A percentile compares a stretch with the other conserved stretches of the same genome.
Evolutionary conservation across 495 filamentous ascomycete genomes (phyloP).

Genomic region (Penicillium canescens): DNA sequence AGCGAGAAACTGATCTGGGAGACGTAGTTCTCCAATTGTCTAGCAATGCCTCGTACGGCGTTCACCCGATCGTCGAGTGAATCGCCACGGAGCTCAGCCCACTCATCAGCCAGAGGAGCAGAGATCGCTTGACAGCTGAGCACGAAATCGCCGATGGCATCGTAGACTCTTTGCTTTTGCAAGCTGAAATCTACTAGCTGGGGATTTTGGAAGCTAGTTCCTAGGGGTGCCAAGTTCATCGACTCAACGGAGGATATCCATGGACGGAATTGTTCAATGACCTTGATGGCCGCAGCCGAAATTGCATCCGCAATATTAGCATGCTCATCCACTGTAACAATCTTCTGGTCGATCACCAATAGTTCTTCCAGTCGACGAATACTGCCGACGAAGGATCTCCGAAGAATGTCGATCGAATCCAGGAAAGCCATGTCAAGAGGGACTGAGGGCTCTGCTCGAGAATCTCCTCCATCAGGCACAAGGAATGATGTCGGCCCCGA

Average conservation of each 20-base stretch:
- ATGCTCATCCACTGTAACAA: slow-evolving; percentile 70
- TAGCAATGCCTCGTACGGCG: slow-evolving; percentile 69
- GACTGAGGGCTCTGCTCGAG: slow-evolving; percentile 68
- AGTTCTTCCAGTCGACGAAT: slow-evolving; percentile 85
- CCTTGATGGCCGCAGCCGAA: slow-evolving; percentile 70
- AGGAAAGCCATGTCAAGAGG: slow-evolving; percentile 73
- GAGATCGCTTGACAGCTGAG: slow-evolving; percentile 84
- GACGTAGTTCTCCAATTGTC: slow-evolving; percentile 80
- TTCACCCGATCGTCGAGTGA: slow-evolving; percentile 87
- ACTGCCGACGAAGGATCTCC: slow-evolving; percentile 73
- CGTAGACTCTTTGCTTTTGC: slow-evolving; percentile 90
- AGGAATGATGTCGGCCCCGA: slow-evolving; percentile 75
- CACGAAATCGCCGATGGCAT: slow-evolving; percentile 86
- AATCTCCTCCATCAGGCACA: slow-evolving; percentile 74
- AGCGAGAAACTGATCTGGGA: slow-evolving; percentile 86
- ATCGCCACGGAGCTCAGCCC: slow-evolving; percentile 87
- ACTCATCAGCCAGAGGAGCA: slow-evolving; percentile 89
- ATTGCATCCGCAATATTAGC: slow-evolving; percentile 71
- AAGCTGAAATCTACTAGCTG: slow-evolving; percentile 83
- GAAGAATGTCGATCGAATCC: slow-evolving; percentile 81
- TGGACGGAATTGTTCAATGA: slow-evolving; percentile 81
- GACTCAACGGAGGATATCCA: slow-evolving; percentile 88
- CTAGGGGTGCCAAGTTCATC: slow-evolving; percentile 75
- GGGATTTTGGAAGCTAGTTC: slow-evolving; percentile 75
- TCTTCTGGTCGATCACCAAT: slow-evolving; percentile 72